Evolutionary conservation across 2,329 filamentous ascomycete species (phyloP), one percentile per base, ranked within the genome.

Genomic region (Venturia carpophila): DNA sequence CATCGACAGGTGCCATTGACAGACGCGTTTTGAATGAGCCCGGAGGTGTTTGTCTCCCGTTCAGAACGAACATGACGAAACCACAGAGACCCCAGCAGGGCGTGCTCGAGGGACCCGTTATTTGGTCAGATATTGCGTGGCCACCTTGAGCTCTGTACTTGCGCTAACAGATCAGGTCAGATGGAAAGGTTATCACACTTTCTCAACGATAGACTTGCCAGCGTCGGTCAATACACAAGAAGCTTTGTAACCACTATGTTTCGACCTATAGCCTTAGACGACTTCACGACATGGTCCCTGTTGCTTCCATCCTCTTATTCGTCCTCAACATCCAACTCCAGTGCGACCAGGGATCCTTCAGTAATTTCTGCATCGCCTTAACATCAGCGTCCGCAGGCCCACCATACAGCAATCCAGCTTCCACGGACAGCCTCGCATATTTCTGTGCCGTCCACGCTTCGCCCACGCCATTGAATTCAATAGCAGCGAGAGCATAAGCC

Each of bases 391-490:
- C 65, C 71, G 71, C 68, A 30, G 52, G 63, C 17, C 65, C 65
- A n/a, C 45, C 63, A 66, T 71, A 71, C n/a, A 74, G 69, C 41
- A 73, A 62, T 1, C 70, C 68, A 5, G 70, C 69, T 45, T 72
- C 68, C 11, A 73, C 64, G 19, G 73, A 68, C 42, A 70, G 68
- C 19, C 70, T 63, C 5, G 76, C 77, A 65, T 76, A 74, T 67
- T 70, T 70, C 3, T 70, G 68, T 21, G 75, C 77, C 37, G 66
- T 70, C 24, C 61, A 67, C 3, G 67, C 68, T 49, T 76, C 70
- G 0, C 75, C 75, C 0, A 75, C 68, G 15, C 73, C 75, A 66
- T 77, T 76, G 67, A 74, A 77, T 60, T 78, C 77, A n/a, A 77
- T 66, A 1, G 76, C 75, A 21, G 76, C 76, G 21, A 78, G 69